Evolutionary conservation across 2,329 filamentous ascomycete genomes (phyloP), one percentile per base, ranked within the genome.

Genomic region (Zymoseptoria ardabiliae): DNA sequence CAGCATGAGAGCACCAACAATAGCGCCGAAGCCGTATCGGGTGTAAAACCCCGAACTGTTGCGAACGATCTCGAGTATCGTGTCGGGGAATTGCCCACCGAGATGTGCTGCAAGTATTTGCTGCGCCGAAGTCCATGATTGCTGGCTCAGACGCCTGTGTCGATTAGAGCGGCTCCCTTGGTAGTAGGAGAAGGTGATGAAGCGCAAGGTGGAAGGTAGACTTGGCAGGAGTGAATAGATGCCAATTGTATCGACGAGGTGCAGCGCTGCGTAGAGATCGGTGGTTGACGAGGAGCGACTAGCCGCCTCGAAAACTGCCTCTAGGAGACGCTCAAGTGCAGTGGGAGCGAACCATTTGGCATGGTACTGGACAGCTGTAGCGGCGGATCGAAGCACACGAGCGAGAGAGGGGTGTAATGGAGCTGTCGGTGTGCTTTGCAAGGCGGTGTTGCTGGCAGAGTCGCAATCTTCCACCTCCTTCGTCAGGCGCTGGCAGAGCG

Each of bases 261-360:
- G 59, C 50, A 71, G 56, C 2, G 68, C 65, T 6, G 68, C 68
- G 28, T 66, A 65, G 11, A 71, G 57, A 35, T 70, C 70, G 25
- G 61, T 54, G 17, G 70, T 71, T 23, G 69, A 65, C 10, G 66
- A 68, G 3, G 69, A 71, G 11, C 57, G 55, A 48, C 63, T 64
- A 19, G 66, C 66, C 10, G 62, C 63, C n/a, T 66, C 61, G n/a
- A 72, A 57, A 4, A 67, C 63, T 13, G 57, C 61, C 35, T 61
- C 53, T 13, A 72, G 54, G 2, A 72, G 59, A 13, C 53, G 61
- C 19, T 57, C 56, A 9, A 72, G 61, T 11, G 63, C 61, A 10
- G 45, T 54, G 4, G 67, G 68, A 1, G 65, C 65, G 53, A 72
- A 71, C 70, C 70, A 72, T 57, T 71, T 71, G 22, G 70, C 69